Conservation (phyloP, 306 rosid genomes). For the Mimosa bimucronata region DNA sequence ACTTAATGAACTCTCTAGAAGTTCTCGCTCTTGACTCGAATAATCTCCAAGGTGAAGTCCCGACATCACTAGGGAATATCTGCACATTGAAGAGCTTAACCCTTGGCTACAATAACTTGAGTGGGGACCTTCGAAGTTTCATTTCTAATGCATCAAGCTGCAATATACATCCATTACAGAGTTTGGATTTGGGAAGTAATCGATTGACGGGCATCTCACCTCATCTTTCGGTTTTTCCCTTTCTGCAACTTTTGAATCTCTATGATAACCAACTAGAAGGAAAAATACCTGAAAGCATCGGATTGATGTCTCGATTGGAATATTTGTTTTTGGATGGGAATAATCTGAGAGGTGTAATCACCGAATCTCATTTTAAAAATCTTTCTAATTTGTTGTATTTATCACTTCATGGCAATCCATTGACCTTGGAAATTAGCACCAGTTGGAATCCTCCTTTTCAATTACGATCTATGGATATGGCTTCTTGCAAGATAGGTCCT, state of each 20-base stretch:
- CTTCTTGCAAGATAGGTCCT: conserved; percentile 32
- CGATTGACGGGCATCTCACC: background rate
- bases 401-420: background rate
- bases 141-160: conserved; percentile 8
- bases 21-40: accelerated
- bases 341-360: conserved; percentile 16
- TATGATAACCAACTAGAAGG: background rate
- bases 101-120: background rate
- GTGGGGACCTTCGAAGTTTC: background rate
- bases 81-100: background rate
- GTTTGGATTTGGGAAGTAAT: background rate
- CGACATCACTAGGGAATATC: background rate
- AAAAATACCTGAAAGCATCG: conserved; percentile 7
- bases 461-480: accelerated
- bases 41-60: conserved; percentile 15
- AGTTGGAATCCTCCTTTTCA: conserved; percentile 32
- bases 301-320: background rate
- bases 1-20: conserved; percentile 21
- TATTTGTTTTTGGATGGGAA: background rate
- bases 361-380: conserved; percentile 10
- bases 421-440: background rate
- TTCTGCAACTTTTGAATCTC: background rate
- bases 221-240: background rate
- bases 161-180: background rate
- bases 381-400: background rate